Evolutionary conservation across 2,329 filamentous ascomycete species (phyloP).

Genomic region (Claviceps sp.): DNA sequence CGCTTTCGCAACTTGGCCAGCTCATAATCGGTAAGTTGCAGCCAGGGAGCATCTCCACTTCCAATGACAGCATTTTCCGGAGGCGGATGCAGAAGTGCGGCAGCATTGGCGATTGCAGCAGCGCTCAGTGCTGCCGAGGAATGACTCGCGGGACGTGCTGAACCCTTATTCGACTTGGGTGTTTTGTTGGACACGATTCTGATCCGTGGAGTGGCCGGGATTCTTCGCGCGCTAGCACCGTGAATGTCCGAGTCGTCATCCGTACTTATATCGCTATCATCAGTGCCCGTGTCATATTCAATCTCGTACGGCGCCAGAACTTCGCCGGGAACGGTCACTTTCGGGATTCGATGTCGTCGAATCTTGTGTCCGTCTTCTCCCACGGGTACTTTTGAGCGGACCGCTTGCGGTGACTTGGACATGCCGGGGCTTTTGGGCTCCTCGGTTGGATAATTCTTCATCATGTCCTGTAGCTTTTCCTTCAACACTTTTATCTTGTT

Average conservation of each 20-base stretch:
- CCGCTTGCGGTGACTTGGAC: slow-evolving; percentile 39
- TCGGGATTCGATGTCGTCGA: slow-evolving; percentile 34
- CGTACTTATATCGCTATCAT: slow-evolving; percentile 38
- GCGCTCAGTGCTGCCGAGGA: slow-evolving; percentile 21
- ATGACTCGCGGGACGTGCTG: slow-evolving; percentile 21
- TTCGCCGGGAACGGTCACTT: slow-evolving; percentile 53
- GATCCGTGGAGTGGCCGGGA: slow-evolving; percentile 31
- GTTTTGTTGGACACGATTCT: slow-evolving; percentile 31
- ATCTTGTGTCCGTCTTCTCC: slow-evolving; percentile 32
- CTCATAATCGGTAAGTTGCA: slow-evolving; percentile 51
- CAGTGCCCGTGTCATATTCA: slow-evolving; percentile 45
- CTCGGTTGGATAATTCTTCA: slow-evolving; percentile 44
- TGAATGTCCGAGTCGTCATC: slow-evolving; percentile 34
- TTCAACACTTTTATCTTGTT: slow-evolving; percentile 45
- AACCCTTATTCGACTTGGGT: slow-evolving; percentile 31
- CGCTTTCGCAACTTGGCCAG: slow-evolving; percentile 60
- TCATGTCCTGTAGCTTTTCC: slow-evolving; percentile 45
- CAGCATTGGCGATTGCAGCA: slow-evolving; percentile 26
- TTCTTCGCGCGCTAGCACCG: slow-evolving; percentile 19
- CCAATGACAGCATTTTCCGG: slow-evolving; percentile 46
- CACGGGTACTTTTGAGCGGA: slow-evolving; percentile 33
- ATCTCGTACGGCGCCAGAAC: slow-evolving; percentile 53
- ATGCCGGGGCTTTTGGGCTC: slow-evolving; percentile 38
- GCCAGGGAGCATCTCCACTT: slow-evolving; percentile 49
- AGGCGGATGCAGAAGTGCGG: slow-evolving; percentile 38